Conservation (phyloP, 345 rosid genomes). For the Eucalyptus cloeziana region DNA sequence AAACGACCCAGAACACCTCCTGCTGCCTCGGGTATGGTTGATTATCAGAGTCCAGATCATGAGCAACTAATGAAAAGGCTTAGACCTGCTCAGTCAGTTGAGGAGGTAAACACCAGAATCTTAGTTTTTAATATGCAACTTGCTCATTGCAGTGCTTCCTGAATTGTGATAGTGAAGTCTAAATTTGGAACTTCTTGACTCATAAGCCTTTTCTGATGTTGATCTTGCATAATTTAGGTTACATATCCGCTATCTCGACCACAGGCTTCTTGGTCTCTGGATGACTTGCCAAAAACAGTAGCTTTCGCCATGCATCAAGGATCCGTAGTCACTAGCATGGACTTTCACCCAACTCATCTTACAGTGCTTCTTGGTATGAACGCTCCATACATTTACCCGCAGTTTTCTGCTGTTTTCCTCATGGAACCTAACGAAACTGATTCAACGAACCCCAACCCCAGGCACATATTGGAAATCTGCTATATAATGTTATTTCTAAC, state of each 20-base stretch:
- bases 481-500: background rate
- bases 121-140: background rate
- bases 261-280: constrained; percentile 55
- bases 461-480: background rate
- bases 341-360: constrained; percentile 67
- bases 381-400: background rate
- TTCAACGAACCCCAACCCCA: background rate
- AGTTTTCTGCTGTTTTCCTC: background rate
- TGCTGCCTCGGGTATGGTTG: constrained; percentile 52
- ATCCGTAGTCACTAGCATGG: constrained; percentile 79
- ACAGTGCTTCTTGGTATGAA: constrained; percentile 68
- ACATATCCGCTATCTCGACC: constrained; percentile 51
- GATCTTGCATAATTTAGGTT: constrained; percentile 29
- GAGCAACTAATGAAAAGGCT: constrained; percentile 77
- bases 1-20: constrained; percentile 81
- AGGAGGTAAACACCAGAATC: constrained; percentile 41
- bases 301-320: constrained; percentile 68
- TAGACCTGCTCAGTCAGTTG: constrained; percentile 62
- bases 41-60: constrained; percentile 75
- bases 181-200: background rate
- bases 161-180: background rate
- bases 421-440: background rate
- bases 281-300: constrained; percentile 73
- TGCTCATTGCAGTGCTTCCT: background rate
- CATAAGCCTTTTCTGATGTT: background rate